Conservation (phyloP, 768 basidiomycete species). For the Suillus decipiens region DNA sequence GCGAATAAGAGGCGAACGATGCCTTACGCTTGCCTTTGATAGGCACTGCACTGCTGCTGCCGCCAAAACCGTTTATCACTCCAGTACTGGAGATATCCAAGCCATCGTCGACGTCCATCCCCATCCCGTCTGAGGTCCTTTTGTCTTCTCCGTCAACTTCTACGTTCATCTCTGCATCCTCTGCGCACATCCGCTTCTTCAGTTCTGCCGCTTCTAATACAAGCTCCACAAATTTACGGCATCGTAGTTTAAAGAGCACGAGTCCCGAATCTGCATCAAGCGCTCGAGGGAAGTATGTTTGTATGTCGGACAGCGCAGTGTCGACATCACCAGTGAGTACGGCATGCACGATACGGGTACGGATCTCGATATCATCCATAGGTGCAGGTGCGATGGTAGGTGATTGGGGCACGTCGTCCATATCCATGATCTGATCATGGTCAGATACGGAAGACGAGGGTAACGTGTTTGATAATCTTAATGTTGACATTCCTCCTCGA, state of each 20-base stretch:
- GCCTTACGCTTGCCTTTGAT: constrained; percentile 32
- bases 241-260: constrained; percentile 79
- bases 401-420: constrained; percentile 36
- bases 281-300: constrained; percentile 59
- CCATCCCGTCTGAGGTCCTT: constrained; percentile 44
- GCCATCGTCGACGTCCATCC: constrained; percentile 58
- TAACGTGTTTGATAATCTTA: not conserved
- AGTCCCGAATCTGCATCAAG: constrained; percentile 68
- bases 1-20: constrained; percentile 30
- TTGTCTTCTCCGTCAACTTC: constrained; percentile 39
- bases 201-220: constrained; percentile 70
- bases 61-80: constrained; percentile 15
- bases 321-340: constrained; percentile 74
- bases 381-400: constrained; percentile 23
- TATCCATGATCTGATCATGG: constrained; percentile 49
- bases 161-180: constrained; percentile 36
- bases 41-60: constrained; percentile 27
- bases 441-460: constrained; percentile 19
- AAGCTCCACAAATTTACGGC: constrained; percentile 85
- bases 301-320: constrained; percentile 57
- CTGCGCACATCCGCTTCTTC: constrained; percentile 58
- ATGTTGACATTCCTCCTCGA: constrained; percentile 21
- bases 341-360: constrained; percentile 71
- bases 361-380: constrained; percentile 59
- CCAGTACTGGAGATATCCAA: constrained; percentile 25